These are phyloP conservation scores for Dimocarpus longan DNA, from an alignment of 345 rosid genomes.

Conservation along the genomic window DNA sequence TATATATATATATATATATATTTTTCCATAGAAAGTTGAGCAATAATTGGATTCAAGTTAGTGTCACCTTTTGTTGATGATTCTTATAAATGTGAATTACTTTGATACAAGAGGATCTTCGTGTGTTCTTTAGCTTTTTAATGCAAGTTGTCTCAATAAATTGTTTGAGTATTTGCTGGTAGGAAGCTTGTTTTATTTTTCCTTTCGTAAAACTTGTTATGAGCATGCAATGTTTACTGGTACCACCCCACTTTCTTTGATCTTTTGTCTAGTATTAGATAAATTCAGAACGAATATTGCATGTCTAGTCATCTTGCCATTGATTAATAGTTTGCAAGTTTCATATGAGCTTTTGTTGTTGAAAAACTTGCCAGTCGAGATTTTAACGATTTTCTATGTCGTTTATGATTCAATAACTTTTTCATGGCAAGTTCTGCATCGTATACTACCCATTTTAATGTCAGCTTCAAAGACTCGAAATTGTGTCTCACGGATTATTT, in stretches of 20 bases:
- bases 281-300: too few relatives aligned
- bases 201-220: background rate
- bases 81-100: background rate
- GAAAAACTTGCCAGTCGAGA: too few relatives aligned
- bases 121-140: background rate
- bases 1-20: too few relatives aligned
- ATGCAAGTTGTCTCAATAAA: background rate
- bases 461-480: background rate
- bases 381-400: too few relatives aligned
- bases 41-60: background rate
- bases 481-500: too few relatives aligned
- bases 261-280: background rate
- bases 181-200: background rate
- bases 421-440: too few relatives aligned
- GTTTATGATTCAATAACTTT: too few relatives aligned
- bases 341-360: too few relatives aligned
- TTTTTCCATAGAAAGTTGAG: slow-evolving; percentile 3
- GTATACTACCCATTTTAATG: too few relatives aligned
- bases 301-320: background rate
- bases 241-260: too few relatives aligned
- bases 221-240: too few relatives aligned
- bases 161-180: background rate
- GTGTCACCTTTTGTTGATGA: background rate
- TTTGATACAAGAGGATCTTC: background rate
- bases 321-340: too few relatives aligned